A percentile compares a stretch with the other conserved stretches of the same genome.
These are phyloP conservation scores for Neofusicoccum sp. DNA, from an alignment of 2,329 filamentous ascomycete genomes.

Conservation along the genomic window DNA sequence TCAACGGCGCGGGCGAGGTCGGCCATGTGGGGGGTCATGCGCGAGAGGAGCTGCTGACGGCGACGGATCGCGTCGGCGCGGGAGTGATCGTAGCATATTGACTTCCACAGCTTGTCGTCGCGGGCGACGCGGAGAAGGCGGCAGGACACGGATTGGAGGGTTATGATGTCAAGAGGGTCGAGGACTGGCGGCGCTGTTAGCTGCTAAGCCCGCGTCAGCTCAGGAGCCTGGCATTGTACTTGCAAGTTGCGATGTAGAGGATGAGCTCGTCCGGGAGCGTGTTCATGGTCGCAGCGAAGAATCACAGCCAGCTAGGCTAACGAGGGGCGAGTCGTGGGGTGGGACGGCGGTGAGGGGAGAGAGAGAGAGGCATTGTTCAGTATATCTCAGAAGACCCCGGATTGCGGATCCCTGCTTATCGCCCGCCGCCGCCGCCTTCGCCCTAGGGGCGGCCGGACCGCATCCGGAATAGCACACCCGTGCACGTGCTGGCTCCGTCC, in stretches of 20 bases:
- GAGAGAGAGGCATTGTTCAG: not conserved
- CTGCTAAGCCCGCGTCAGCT: not conserved
- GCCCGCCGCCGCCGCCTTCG: not conserved
- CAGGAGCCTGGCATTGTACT: constrained; percentile 21
- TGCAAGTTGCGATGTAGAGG: constrained; percentile 45
- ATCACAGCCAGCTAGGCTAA: not conserved
- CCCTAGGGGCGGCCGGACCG: not conserved
- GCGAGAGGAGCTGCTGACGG: constrained; percentile 42
- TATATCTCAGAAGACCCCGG: not conserved
- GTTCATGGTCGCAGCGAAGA: constrained; percentile 8
- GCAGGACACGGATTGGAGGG: constrained; percentile 67
- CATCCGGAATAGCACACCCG: not conserved
- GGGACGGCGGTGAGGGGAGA: not conserved
- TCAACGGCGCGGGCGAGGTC: constrained; percentile 43
- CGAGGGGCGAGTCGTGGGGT: not conserved
- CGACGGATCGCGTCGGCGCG: constrained; percentile 62
- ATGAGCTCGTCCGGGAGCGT: constrained; percentile 41
- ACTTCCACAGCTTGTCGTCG: constrained; percentile 75
- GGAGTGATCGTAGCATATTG: constrained; percentile 70
- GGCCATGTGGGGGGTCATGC: constrained; percentile 44
- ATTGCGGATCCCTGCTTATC: not conserved
- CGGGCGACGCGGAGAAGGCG: constrained; percentile 65
- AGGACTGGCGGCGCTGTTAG: constrained; percentile 51
- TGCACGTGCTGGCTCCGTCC: not conserved
- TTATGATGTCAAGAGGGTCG: constrained; percentile 62